Evolutionary conservation across 179 eudicot genomes (phyloP).

Genomic region (Spinacia oleracea): DNA sequence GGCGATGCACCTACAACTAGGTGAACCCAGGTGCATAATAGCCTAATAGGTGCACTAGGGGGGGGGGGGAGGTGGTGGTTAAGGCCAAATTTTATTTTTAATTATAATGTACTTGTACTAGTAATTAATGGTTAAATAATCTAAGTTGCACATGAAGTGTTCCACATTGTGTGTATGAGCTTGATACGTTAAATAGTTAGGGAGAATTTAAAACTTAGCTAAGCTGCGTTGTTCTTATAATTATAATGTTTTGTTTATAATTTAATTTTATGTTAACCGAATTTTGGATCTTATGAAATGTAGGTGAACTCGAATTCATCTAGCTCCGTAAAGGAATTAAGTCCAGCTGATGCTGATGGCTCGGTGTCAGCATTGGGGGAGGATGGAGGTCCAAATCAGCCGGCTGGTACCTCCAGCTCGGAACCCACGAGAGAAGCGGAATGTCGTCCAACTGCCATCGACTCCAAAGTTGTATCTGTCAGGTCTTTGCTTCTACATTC

Average conservation of each 20-base stretch:
- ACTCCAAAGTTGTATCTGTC: slow-evolving; percentile 26
- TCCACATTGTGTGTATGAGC: neutral
- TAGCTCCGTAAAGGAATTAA: slow-evolving; percentile 39
- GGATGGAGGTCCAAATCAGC: slow-evolving; percentile 36
- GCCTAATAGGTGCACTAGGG: too few relatives aligned
- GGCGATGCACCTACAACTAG: too few relatives aligned
- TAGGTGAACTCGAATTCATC: slow-evolving; percentile 56
- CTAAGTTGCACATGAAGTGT: too few relatives aligned
- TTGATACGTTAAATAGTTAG: neutral
- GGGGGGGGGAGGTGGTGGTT: too few relatives aligned
- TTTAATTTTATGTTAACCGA: neutral
- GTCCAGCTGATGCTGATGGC: slow-evolving; percentile 38
- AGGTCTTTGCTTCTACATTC: slow-evolving; percentile 28
- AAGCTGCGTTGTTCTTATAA: too few relatives aligned
- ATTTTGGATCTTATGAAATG: slow-evolving; percentile 7
- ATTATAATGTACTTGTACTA: too few relatives aligned
- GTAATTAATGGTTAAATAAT: too few relatives aligned
- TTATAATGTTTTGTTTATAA: too few relatives aligned
- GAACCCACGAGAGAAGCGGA: slow-evolving; percentile 41
- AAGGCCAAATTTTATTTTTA: too few relatives aligned
- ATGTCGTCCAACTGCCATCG: slow-evolving; percentile 27
- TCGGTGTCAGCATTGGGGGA: slow-evolving; percentile 48
- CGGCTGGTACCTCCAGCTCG: slow-evolving; percentile 32
- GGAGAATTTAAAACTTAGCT: too few relatives aligned
- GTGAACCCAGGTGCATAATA: too few relatives aligned